Evolutionary conservation across 768 basidiomycete species (phyloP).

Genomic region (Leccinum sublutescens): DNA sequence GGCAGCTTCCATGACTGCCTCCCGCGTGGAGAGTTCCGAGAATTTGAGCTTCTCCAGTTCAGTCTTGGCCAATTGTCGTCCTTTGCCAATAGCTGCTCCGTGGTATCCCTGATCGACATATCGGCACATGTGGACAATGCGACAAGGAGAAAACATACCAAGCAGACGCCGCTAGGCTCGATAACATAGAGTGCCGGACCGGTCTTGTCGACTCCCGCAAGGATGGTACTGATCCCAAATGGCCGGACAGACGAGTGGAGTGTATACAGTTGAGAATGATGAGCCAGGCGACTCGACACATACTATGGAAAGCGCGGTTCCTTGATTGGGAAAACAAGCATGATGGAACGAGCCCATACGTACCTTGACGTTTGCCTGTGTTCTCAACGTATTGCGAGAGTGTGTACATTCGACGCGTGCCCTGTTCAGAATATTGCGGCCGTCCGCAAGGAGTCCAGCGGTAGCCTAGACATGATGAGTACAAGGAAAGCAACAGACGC

Average conservation of each 20-base stretch:
- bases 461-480: conserved; percentile 60
- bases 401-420: conserved; percentile 81
- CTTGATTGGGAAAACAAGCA: not conserved
- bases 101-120: conserved; percentile 72
- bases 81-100: conserved; percentile 96
- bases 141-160: conserved; percentile 47
- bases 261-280: conserved; percentile 95
- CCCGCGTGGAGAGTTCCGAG: conserved; percentile 69
- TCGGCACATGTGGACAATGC: not conserved
- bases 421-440: conserved; percentile 79
- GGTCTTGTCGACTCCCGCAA: conserved; percentile 85
- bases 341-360: conserved; percentile 8
- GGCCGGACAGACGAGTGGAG: conserved; percentile 97
- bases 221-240: conserved; percentile 91
- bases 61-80: conserved; percentile 96
- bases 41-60: conserved; percentile 96
- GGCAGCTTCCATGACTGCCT: conserved; percentile 92
- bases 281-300: conserved; percentile 74
- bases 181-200: conserved; percentile 87
- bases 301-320: conserved; percentile 33
- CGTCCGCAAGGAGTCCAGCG: conserved; percentile 91
- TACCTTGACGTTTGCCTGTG: conserved; percentile 80
- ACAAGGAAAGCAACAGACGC: not conserved
- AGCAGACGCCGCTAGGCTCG: conserved; percentile 93
- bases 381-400: conserved; percentile 69